phyloP scores from a whole-genome alignment of 116 monocot species.

The Trichopus zeylanicus region DNA sequence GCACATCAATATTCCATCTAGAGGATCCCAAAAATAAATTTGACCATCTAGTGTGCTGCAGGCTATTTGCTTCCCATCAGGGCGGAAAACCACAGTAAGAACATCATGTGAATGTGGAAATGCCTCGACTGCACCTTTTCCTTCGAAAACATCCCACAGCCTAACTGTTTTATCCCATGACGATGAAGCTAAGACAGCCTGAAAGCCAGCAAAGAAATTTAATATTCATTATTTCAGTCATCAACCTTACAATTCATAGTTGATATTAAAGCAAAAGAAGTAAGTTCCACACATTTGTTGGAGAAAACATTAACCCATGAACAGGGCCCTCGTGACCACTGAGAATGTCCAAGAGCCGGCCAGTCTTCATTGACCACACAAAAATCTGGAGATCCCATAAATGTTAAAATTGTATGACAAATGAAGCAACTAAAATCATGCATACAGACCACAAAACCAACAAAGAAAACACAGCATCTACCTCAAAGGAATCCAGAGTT shows the following conservation, averaged over 20 bases:
- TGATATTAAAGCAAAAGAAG: no score
- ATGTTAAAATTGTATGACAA: no score
- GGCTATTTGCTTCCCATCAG: constrained; percentile 94
- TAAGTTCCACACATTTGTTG: constrained; percentile 59
- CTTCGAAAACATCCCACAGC: constrained; percentile 89
- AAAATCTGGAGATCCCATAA: constrained; percentile 74
- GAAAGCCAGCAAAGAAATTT: no score
- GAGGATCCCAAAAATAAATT: constrained; percentile 94
- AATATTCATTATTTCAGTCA: no score
- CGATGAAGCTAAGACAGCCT: constrained; percentile 88
- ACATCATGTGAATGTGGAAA: constrained; percentile 97
- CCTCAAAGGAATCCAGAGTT: constrained; percentile 99
- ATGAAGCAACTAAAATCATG: no score
- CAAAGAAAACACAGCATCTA: constrained; percentile 11
- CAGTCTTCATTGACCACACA: constrained; percentile 99
- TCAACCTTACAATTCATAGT: no score
- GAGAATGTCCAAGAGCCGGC: constrained; percentile 81
- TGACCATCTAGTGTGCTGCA: constrained; percentile 94
- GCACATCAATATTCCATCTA: constrained; percentile 73
- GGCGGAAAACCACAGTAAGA: constrained; percentile 84
- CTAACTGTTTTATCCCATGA: constrained; percentile 99
- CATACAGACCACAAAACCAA: no score
- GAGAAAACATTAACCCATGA: constrained; percentile 97
- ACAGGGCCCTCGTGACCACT: constrained; percentile 97
- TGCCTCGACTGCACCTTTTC: constrained; percentile 92